Evolutionary conservation across 495 filamentous ascomycete species (phyloP).

Genomic region (Mytilinidion resinicola): DNA sequence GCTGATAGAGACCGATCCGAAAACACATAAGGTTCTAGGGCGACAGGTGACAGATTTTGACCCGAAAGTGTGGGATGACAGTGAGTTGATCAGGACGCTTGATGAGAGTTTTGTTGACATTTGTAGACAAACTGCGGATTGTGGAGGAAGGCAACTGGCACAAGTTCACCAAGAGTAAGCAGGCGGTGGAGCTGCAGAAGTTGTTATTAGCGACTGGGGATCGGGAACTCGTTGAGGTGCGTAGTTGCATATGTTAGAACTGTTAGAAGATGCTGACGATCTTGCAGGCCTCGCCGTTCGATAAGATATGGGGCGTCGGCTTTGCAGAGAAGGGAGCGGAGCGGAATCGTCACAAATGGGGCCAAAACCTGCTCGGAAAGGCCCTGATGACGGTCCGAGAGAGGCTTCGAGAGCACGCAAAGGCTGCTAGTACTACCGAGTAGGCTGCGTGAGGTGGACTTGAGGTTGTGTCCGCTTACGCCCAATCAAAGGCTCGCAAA

Average conservation of each 20-base stretch:
- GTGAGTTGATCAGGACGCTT: conserved; percentile 11
- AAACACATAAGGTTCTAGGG: conserved; percentile 49
- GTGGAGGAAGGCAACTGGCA: conserved; percentile 54
- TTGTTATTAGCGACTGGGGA: conserved; percentile 52
- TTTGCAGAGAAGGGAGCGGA: conserved; percentile 47
- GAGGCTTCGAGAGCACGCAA: conserved; percentile 34
- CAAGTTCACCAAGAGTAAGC: conserved; percentile 48
- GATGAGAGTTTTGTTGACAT: neutral
- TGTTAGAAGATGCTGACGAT: conserved; percentile 51
- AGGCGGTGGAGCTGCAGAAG: conserved; percentile 35
- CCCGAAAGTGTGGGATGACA: conserved; percentile 45
- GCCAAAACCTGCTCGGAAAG: conserved; percentile 62
- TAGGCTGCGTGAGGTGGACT: neutral
- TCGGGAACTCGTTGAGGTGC: conserved; percentile 57
- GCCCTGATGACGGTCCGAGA: conserved; percentile 46
- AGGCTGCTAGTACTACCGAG: neutral
- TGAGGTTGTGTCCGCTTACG: too few relatives aligned
- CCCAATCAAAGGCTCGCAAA: too few relatives aligned
- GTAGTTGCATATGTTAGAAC: conserved; percentile 8
- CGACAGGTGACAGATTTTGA: conserved; percentile 51
- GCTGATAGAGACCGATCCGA: conserved; percentile 32
- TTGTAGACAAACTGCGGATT: conserved; percentile 45
- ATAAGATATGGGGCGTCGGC: conserved; percentile 64
- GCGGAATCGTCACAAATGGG: conserved; percentile 49
- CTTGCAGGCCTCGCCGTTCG: conserved; percentile 52